phyloP scores from a whole-genome alignment of 305 asterid genomes.

The Fraxinus floribunda region DNA sequence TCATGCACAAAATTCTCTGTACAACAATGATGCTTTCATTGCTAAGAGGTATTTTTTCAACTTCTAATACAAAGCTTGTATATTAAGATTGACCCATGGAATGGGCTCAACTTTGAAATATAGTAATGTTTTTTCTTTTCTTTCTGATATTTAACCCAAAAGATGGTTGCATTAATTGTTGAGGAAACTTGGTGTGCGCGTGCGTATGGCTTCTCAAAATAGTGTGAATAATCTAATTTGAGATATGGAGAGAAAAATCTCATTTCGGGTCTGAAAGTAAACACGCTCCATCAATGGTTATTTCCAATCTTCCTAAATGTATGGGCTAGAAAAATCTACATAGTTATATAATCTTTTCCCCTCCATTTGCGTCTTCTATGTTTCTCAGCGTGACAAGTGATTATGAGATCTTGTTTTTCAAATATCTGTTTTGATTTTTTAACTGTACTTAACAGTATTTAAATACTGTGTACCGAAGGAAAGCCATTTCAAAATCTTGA shows the following conservation, averaged over 20 bases:
- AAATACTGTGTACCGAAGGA: neutral
- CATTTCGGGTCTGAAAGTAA: neutral
- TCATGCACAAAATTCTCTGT: constrained; percentile 67
- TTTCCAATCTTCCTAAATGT: neutral
- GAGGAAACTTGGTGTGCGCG: neutral
- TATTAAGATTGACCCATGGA: neutral
- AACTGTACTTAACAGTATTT: neutral
- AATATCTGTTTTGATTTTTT: neutral
- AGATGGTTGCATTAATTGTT: neutral
- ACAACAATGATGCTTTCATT: constrained; percentile 75
- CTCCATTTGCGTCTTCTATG: neutral
- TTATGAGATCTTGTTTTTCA: constrained; percentile 9
- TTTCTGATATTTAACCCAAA: neutral
- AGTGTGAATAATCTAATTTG: neutral
- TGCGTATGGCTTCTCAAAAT: neutral
- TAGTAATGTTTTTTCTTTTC: neutral
- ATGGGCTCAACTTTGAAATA: neutral
- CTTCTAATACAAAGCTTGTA: neutral
- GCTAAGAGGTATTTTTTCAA: constrained; percentile 57
- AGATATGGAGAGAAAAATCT: neutral
- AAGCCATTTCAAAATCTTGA: constrained; percentile 7
- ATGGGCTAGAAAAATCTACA: neutral
- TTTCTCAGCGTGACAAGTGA: neutral
- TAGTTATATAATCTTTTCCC: neutral
- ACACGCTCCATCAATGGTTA: neutral